Base-by-base conservation (phyloP, 1,139 yeast species). In the Suhomyces maxii region DNA sequence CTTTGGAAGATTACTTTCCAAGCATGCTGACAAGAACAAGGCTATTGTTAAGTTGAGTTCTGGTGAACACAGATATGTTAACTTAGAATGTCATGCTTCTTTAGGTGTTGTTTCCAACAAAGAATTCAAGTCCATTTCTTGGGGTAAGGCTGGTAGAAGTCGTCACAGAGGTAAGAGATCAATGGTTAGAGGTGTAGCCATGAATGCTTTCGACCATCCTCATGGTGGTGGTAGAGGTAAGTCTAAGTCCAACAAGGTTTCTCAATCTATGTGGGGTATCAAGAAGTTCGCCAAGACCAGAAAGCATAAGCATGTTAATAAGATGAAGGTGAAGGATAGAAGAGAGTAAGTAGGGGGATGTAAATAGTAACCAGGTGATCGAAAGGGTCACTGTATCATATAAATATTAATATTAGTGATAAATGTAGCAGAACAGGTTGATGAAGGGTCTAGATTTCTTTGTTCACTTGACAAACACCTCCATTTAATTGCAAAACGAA, bases 161-260 rank as follows among this genome's bases (percentile, higher is more conserved):
- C 86, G 99, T 67, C 86, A 90, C 77, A 75, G 88, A 64, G 99
- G 99, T 55, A 84, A 86, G 60, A 84, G 99, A 68, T 99, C 99
- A 33, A 82, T 86, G 45, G 97, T 90, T 35, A 87, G 99, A 77
- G 99, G 99, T 81, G 89, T 90, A 58, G 99, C 99, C 44, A 89
- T 89, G 97, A 93, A 93, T 71, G 95, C 95, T 51, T 83, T 84
- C 64, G 98, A 93, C 70, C 99, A 93, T 76, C 99, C 99, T 56
- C 95, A 90, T 63, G 99, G 99, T 79, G 99, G 99, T 86, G 99
- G 99, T 73, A 86, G 99, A 80, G 99, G 99, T 81, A 95, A 93
- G 69, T 88, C 96, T 49, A 93, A 95, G 83, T 89, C 96, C 54
- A 91, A 91, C 71, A 91, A 89, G 75, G 80, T 87, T 45, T 88